Evolutionary conservation across 352 stramenopile genomes (phyloP), one percentile per base, ranked within the genome.

Genomic region (Pythium phragmitis): DNA sequence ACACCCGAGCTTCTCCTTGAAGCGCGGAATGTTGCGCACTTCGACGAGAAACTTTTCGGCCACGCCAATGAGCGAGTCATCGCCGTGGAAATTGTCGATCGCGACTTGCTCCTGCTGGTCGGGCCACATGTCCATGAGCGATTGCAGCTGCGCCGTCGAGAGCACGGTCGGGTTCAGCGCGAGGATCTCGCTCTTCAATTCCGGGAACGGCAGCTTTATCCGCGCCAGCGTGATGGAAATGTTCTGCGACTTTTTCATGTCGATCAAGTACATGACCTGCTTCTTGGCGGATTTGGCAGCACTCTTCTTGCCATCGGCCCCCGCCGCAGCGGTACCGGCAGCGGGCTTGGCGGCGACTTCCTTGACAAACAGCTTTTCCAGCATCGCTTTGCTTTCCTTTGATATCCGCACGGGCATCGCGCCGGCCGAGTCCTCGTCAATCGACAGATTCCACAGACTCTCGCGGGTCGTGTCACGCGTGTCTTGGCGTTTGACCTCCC

Each of bases 201-300:
- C 72, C 0, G 82, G 64, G 56, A 89, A 92, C 8, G 66, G 56
- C 21, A 91, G 60, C 68, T 93, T 93, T 2, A 95, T 76, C 36
- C 86, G 82, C 2, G 86, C 86, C 39, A 95, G 50, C 14, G 84
- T 92, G 52, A 95, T 95, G 11, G 84, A 77, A 55, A 95, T 92
- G 67, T 95, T 95, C 66, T 95, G 86, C 19, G 84, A 88, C 55
- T 93, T 95, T 53, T 95, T 95, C 80, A 92, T 90, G 60, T 95
- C 86, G 43, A 95, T 88, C 37, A 95, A 74, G 28, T 81, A 76
- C 28, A 94, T 74, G 62, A 91, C 78, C 28, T 84, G 76, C 59
- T 87, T 87, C 69, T 89, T 88, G 54, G 87, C 80, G 47, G 26
- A 43, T 26, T 39, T 39, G 34, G 58, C 74, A 6, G 67, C 50